These are phyloP conservation scores for Poa annua DNA, from an alignment of 176 grass and related monocot species.

Conservation along the genomic window DNA sequence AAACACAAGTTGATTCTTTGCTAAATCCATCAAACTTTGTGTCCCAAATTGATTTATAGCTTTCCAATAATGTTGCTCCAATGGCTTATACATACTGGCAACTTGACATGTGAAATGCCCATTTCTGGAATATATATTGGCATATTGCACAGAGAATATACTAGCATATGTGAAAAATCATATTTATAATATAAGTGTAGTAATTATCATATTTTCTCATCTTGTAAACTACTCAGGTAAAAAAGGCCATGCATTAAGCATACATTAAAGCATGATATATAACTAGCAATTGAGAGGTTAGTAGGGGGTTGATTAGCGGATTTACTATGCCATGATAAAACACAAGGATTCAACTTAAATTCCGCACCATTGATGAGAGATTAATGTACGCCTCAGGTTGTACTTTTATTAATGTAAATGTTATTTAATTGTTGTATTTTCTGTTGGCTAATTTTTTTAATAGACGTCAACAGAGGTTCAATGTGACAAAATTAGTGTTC, in stretches of 20 bases:
- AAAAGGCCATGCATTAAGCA: background rate
- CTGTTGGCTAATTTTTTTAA: background rate
- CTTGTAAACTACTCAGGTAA: background rate
- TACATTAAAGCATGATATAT: background rate
- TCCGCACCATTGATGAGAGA: background rate
- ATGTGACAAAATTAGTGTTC: background rate
- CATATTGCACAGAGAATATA: background rate
- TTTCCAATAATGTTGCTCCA: background rate
- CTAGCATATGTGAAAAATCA: background rate
- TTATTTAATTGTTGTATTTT: background rate
- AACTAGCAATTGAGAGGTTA: background rate
- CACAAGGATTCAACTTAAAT: background rate
- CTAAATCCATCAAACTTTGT: constrained; percentile 5
- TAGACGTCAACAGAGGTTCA: background rate
- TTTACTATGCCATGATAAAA: background rate
- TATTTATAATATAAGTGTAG: constrained; percentile 1
- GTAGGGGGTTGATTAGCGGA: background rate
- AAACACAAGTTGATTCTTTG: background rate
- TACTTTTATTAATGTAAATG: background rate
- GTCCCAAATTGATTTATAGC: background rate
- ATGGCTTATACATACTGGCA: constrained; percentile 15
- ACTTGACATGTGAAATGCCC: background rate
- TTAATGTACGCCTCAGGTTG: background rate
- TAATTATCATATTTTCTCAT: constrained; percentile 7
- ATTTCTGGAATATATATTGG: background rate